Evolutionary conservation across 768 basidiomycete genomes (phyloP), one percentile per base, ranked within the genome.

Genomic region (Candolleomyces eurysporus): DNA sequence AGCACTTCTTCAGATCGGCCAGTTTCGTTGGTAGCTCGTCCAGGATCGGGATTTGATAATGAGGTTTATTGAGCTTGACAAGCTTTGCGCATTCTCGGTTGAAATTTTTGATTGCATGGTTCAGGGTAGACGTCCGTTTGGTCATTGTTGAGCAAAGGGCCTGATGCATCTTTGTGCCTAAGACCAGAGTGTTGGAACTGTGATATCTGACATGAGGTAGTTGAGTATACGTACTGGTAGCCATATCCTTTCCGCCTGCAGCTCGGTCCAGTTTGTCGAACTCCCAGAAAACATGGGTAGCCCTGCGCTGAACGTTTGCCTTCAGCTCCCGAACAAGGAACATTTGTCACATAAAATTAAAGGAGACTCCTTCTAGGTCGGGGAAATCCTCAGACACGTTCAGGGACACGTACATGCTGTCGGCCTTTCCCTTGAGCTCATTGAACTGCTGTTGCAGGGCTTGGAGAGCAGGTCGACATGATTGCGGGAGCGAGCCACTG

Each of bases 121-220:
- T 50, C 0, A 77, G 60, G 0, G 73, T 71, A 0, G 72, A 72
- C 32, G 65, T 68, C 8, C 72, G 65, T 46, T 70, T 73, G 0
- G 67, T 19, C 7, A 77, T 76, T 3, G 72, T 66, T 32, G 67
- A 65, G 6, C 70, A 42, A 1, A 72, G 74, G 1, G 62, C 57
- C 56, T 77, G 76, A 62, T 77, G 75, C 0, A 73, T 60, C 40
- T 75, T 73, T 1, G 74, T 76, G 6, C 75, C 72, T 75, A 52
- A 7, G 14, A n/a, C n/a, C 4, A 60, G 22, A 16, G 16, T 0
- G 43, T 4, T 5, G 22, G 40, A 42, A 30, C 26, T 19, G 43
- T 3, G 49, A 56, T 9, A 13, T 11, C 10, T 11, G 21, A 13
- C 32, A 13, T 17, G 11, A 31, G n/a, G 48, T 13, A 51, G n/a